Conservation (phyloP, 1,139 yeast species). For the Debaryomyces fabryi region DNA sequence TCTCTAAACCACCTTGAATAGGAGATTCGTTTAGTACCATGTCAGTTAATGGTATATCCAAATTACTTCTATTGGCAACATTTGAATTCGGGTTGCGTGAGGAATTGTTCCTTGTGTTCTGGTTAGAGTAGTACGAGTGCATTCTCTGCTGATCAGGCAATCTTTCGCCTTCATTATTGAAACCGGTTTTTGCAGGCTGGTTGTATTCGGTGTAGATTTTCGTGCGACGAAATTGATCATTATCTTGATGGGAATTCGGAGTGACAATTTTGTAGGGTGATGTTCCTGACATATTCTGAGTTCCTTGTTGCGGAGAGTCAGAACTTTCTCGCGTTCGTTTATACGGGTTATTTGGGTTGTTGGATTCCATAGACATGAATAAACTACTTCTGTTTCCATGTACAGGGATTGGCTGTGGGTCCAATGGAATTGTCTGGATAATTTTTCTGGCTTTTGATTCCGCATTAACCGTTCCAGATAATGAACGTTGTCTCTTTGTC, state of each 20-base stretch:
- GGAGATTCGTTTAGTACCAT: conserved; percentile 33
- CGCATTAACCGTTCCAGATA: conserved; percentile 59
- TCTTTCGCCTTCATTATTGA: background rate
- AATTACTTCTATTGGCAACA: background rate
- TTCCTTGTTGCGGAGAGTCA: conserved; percentile 13
- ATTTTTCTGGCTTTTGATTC: conserved; percentile 73
- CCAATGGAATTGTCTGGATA: conserved; percentile 76
- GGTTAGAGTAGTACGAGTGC: background rate
- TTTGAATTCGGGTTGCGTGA: background rate
- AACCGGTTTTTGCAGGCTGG: background rate
- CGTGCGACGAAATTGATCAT: background rate
- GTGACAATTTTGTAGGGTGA: background rate
- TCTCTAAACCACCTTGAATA: conserved; percentile 32
- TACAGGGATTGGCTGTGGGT: conserved; percentile 71
- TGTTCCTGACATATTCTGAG: background rate
- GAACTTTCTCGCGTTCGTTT: background rate
- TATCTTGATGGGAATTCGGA: background rate
- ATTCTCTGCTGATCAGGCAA: background rate
- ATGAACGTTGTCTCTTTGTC: conserved; percentile 45
- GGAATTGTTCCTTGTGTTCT: background rate
- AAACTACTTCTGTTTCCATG: conserved; percentile 40
- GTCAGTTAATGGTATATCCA: conserved; percentile 1
- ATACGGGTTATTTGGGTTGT: conserved; percentile 36
- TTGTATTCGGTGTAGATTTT: background rate
- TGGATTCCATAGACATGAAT: conserved; percentile 42